phyloP scores from a whole-genome alignment of 2,329 filamentous ascomycete species.

The Colletotrichum abscissum region DNA sequence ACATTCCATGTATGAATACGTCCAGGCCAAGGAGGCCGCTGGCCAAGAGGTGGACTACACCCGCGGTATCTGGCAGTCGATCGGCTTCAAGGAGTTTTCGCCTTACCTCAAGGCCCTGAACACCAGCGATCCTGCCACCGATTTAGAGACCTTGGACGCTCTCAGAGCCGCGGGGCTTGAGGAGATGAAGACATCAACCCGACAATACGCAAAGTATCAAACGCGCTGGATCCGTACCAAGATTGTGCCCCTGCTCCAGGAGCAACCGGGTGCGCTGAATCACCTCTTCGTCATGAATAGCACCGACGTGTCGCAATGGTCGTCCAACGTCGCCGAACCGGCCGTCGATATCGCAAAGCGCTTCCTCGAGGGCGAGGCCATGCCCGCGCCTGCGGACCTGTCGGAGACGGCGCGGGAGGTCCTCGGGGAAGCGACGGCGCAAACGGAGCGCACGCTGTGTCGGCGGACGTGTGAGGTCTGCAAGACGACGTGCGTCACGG shows the following conservation, averaged over 20 bases:
- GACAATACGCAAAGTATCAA: slow-evolving; percentile 89
- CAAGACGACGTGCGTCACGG: slow-evolving; percentile 69
- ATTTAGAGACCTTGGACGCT: slow-evolving; percentile 57
- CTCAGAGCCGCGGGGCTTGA: slow-evolving; percentile 73
- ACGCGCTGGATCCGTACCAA: slow-evolving; percentile 89
- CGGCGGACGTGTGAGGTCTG: slow-evolving; percentile 80
- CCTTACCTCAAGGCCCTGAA: slow-evolving; percentile 70
- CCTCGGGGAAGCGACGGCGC: slow-evolving; percentile 61
- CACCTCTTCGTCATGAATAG: slow-evolving; percentile 85
- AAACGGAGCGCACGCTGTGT: slow-evolving; percentile 64
- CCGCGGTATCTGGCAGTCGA: slow-evolving; percentile 94
- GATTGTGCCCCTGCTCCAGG: slow-evolving; percentile 75
- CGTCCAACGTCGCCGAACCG: slow-evolving; percentile 70
- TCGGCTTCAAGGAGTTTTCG: slow-evolving; percentile 93
- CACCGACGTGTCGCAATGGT: slow-evolving; percentile 73
- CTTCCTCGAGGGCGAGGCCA: slow-evolving; percentile 69
- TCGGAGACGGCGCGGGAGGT: slow-evolving; percentile 63
- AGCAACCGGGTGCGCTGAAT: slow-evolving; percentile 61
- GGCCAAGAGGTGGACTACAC: slow-evolving; percentile 75
- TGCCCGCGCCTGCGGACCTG: slow-evolving; percentile 62
- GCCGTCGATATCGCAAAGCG: slow-evolving; percentile 70
- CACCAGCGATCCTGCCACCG: slow-evolving; percentile 32
- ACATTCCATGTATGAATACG: slow-evolving; percentile 55
- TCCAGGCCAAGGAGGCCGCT: slow-evolving; percentile 45
- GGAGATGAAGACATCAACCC: slow-evolving; percentile 82